A percentile compares a stretch with the other conserved stretches of the same genome.
phyloP scores from a whole-genome alignment of 306 rosid species.

The Senna siamea region DNA sequence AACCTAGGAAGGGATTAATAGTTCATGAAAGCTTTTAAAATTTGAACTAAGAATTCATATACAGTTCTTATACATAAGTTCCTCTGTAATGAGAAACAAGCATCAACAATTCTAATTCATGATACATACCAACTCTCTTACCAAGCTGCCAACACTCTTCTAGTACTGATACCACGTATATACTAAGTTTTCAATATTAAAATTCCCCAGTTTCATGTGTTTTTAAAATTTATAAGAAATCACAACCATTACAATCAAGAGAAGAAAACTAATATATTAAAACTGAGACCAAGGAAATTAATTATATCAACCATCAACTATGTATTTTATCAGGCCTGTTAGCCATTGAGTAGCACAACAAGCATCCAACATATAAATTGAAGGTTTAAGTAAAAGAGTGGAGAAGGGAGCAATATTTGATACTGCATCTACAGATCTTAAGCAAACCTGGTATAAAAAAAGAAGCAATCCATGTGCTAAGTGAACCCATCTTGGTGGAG shows the following conservation, averaged over 20 bases:
- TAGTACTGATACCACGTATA: background rate
- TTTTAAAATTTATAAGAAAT: background rate
- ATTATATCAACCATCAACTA: background rate
- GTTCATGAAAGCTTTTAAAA: constrained; percentile 1
- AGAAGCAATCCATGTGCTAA: constrained; percentile 90
- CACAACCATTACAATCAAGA: constrained; percentile 13
- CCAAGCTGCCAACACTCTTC: background rate
- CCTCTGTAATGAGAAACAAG: constrained; percentile 14
- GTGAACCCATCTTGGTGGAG: constrained; percentile 99
- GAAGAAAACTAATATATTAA: constrained; percentile 3
- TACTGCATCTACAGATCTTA: constrained; percentile 15
- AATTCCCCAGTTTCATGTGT: background rate
- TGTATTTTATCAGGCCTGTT: constrained; percentile 13
- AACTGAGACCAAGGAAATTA: constrained; percentile 2
- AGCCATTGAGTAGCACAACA: constrained; percentile 28
- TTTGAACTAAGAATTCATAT: background rate
- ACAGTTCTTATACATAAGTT: background rate
- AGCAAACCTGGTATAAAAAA: constrained; percentile 87
- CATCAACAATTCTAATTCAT: background rate
- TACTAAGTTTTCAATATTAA: constrained; percentile 5
- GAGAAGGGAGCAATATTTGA: background rate
- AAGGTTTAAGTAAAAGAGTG: background rate
- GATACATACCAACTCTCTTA: background rate
- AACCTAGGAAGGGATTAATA: background rate
- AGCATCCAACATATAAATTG: background rate